These are phyloP conservation scores for Neltuma alba DNA, from an alignment of 306 rosid genomes.

Conservation along the genomic window DNA sequence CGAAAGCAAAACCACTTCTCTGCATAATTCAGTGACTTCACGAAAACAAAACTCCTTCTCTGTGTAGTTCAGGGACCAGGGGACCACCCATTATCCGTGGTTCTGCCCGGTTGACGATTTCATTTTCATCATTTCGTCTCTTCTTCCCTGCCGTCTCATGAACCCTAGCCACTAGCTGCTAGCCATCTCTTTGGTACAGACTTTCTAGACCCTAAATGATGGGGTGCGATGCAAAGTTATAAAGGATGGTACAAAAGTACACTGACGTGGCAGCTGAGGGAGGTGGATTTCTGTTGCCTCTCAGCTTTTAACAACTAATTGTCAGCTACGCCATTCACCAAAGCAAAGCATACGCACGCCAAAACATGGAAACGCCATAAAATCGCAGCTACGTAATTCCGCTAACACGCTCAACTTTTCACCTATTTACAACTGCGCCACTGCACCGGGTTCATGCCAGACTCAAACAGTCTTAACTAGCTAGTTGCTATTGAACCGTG, in stretches of 20 bases:
- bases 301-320: slow-evolving; percentile 41
- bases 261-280: slow-evolving; percentile 27
- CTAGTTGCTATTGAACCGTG: not conserved
- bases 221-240: slow-evolving; percentile 29
- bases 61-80: slow-evolving; percentile 24
- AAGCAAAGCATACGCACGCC: slow-evolving; percentile 7
- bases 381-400: not conserved
- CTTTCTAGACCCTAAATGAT: slow-evolving; percentile 44
- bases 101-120: not conserved
- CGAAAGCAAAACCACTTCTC: no score
- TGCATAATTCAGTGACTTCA: no score
- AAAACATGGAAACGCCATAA: not conserved
- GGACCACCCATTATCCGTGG: slow-evolving; percentile 30
- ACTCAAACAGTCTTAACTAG: not conserved
- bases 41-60: no score
- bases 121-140: not conserved
- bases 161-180: not conserved
- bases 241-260: slow-evolving; percentile 38
- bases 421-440: slow-evolving; percentile 38
- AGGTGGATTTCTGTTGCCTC: slow-evolving; percentile 24
- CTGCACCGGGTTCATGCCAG: slow-evolving; percentile 26
- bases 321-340: slow-evolving; percentile 7
- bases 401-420: not conserved
- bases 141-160: not conserved
- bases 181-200: not conserved